These are phyloP conservation scores for Rhodotorula diobovata DNA, from an alignment of 768 basidiomycete species.

Conservation along the genomic window DNA sequence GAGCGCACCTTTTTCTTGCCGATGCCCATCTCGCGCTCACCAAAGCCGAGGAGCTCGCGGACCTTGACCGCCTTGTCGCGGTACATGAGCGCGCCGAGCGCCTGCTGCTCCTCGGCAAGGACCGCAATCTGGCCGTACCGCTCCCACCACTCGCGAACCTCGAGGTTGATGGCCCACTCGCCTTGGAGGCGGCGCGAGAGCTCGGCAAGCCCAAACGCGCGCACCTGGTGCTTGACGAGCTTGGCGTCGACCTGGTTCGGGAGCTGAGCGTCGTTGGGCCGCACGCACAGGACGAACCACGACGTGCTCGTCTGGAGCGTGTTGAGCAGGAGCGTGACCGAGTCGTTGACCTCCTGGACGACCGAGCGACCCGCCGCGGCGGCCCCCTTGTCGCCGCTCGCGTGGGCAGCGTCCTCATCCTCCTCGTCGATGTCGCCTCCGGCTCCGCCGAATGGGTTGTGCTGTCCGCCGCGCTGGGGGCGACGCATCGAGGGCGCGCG, in stretches of 20 bases:
- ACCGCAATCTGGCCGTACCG: slow-evolving; percentile 65
- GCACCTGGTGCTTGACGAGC: slow-evolving; percentile 84
- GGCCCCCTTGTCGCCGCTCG: neutral
- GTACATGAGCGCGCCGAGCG: slow-evolving; percentile 33
- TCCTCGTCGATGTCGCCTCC: neutral
- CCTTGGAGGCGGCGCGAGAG: slow-evolving; percentile 63
- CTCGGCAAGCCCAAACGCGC: slow-evolving; percentile 71
- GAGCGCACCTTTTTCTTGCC: slow-evolving; percentile 73
- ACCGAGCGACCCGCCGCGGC: slow-evolving; percentile 14
- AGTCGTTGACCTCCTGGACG: slow-evolving; percentile 54
- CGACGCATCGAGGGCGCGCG: slow-evolving; percentile 82
- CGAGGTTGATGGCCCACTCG: slow-evolving; percentile 62
- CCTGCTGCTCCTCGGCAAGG: slow-evolving; percentile 15
- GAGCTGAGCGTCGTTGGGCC: slow-evolving; percentile 90
- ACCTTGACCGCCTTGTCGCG: slow-evolving; percentile 39
- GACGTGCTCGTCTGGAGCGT: slow-evolving; percentile 47
- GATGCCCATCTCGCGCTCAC: slow-evolving; percentile 68
- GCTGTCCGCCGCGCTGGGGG: slow-evolving; percentile 33
- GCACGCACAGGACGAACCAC: slow-evolving; percentile 89
- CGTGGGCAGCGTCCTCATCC: neutral
- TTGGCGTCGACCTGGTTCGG: slow-evolving; percentile 91
- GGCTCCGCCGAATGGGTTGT: slow-evolving; percentile 36
- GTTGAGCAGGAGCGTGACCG: slow-evolving; percentile 60
- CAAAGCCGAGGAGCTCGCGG: slow-evolving; percentile 51
- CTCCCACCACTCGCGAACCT: slow-evolving; percentile 76